Evolutionary conservation across 169 alveolate species (phyloP).

Genomic region (Perkinsus olseni): DNA sequence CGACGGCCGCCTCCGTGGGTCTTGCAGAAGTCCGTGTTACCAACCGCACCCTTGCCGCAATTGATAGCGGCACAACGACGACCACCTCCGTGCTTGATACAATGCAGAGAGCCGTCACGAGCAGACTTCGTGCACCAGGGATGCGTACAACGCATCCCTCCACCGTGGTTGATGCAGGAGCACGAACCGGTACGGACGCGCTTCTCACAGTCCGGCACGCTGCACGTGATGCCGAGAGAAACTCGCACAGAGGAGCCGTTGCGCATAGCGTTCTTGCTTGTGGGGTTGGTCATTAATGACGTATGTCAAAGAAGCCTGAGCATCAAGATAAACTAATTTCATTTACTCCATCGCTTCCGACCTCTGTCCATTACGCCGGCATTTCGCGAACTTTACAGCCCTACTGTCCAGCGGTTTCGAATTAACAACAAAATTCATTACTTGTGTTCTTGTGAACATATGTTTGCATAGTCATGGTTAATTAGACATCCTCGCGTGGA

Average conservation of each 20-base stretch:
- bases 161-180: background rate
- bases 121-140: background rate
- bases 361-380: no score
- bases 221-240: background rate
- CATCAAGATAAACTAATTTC: no score
- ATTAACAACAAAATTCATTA: no score
- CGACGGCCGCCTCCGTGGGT: background rate
- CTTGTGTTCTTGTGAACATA: no score
- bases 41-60: background rate
- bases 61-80: background rate
- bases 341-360: no score
- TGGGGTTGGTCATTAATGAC: background rate
- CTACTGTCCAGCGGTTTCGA: no score
- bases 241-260: background rate
- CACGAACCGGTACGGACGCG: background rate
- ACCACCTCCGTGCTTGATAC: background rate
- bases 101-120: background rate
- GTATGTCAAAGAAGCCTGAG: no score
- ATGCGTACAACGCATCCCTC: background rate
- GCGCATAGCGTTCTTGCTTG: background rate
- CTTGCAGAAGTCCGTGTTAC: background rate
- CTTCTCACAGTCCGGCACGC: background rate
- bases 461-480: no score
- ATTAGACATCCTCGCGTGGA: no score
- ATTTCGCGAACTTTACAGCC: no score